Evolutionary conservation across 73 alveolate genomes (phyloP).

Genomic region (Paramecium primaurelia): DNA sequence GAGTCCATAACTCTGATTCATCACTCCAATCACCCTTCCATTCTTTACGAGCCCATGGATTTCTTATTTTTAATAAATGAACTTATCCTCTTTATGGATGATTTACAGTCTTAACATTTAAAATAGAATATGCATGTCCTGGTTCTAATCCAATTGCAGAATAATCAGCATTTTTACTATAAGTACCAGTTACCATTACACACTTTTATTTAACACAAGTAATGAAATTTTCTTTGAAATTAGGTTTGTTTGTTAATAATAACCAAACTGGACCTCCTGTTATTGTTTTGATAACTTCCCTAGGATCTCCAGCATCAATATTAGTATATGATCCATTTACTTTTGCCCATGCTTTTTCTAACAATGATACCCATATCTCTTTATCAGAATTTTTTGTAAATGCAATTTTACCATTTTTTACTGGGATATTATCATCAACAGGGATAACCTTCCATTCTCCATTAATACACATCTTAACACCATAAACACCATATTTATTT

Average conservation of each 20-base stretch:
- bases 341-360: constrained; percentile 99
- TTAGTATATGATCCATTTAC: constrained; percentile 89
- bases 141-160: constrained; percentile 77
- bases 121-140: constrained; percentile 94
- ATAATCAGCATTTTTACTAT: constrained; percentile 53
- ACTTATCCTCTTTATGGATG: constrained; percentile 62
- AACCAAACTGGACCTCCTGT: constrained; percentile 91
- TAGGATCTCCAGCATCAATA: constrained; percentile 87
- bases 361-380: constrained; percentile 95
- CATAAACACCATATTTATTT: constrained; percentile 84
- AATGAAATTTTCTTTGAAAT: constrained; percentile 72
- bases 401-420: constrained; percentile 71
- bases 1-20: constrained; percentile 87
- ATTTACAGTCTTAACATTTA: constrained; percentile 42
- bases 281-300: constrained; percentile 82
- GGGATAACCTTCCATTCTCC: constrained; percentile 80
- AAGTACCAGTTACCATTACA: constrained; percentile 79
- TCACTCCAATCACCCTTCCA: constrained; percentile 98
- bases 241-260: constrained; percentile 72
- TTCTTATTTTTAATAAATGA: constrained; percentile 86
- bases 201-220: constrained; percentile 76
- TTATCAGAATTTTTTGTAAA: constrained; percentile 83
- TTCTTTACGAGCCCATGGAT: constrained; percentile 93
- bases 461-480: constrained; percentile 78
- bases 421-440: constrained; percentile 95